phyloP scores from a whole-genome alignment of 1,284 basidiomycete species.

The Austroboletus novae-zelandiae region DNA sequence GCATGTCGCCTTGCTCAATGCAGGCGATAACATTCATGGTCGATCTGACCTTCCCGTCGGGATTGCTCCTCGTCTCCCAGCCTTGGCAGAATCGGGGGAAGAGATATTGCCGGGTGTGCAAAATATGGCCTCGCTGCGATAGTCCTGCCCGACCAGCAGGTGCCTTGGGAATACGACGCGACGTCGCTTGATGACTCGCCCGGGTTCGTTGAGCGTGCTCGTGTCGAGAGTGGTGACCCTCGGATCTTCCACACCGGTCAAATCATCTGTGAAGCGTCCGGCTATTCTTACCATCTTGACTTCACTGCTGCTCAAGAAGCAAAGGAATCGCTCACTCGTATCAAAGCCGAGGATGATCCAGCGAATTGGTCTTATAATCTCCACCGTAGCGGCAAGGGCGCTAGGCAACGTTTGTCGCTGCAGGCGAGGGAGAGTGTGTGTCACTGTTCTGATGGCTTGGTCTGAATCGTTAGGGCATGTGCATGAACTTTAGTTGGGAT shows the following conservation, averaged over 20 bases:
- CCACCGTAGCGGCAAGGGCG: slow-evolving; percentile 64
- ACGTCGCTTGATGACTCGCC: slow-evolving; percentile 44
- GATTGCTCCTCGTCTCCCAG: too few relatives aligned
- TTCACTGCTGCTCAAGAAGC: slow-evolving; percentile 58
- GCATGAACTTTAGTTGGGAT: slow-evolving; percentile 77
- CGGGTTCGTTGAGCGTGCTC: slow-evolving; percentile 60
- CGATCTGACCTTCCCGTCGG: too few relatives aligned
- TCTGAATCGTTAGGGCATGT: slow-evolving; percentile 31
- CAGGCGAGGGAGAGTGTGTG: slow-evolving; percentile 55
- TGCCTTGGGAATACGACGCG: too few relatives aligned
- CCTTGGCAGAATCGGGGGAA: too few relatives aligned
- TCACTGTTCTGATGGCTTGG: not conserved
- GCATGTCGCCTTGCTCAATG: too few relatives aligned
- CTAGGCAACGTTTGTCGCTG: slow-evolving; percentile 62
- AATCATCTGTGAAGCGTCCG: slow-evolving; percentile 62
- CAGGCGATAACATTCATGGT: too few relatives aligned
- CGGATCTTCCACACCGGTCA: slow-evolving; percentile 68
- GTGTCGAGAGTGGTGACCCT: slow-evolving; percentile 68
- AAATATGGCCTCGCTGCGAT: too few relatives aligned
- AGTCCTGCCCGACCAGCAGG: too few relatives aligned
- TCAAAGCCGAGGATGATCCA: slow-evolving; percentile 69
- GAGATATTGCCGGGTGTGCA: too few relatives aligned
- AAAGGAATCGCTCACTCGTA: slow-evolving; percentile 59
- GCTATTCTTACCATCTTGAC: slow-evolving; percentile 52
- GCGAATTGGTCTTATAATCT: slow-evolving; percentile 68